These are phyloP conservation scores for Phaffia tasmanica DNA, from an alignment of 768 basidiomycete species.

Conservation along the genomic window DNA sequence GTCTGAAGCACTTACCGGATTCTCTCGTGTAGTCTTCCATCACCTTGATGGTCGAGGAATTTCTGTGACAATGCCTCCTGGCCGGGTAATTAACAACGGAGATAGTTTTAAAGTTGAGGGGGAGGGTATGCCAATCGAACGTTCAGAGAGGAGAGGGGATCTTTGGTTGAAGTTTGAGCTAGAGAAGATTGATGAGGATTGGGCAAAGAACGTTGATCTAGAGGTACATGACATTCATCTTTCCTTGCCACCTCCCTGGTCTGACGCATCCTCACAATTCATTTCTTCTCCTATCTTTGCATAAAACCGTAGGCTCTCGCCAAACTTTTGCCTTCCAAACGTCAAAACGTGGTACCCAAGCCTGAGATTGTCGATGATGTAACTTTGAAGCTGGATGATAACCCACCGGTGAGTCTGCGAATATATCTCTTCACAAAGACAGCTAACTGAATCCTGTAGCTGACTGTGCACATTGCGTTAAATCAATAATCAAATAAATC, in stretches of 20 bases:
- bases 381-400: conserved; percentile 45
- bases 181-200: conserved; percentile 51
- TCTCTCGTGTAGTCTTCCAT: conserved; percentile 75
- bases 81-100: conserved; percentile 42
- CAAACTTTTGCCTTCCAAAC: conserved; percentile 63
- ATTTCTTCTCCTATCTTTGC: conserved; percentile 10
- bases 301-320: conserved; percentile 49
- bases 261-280: background rate
- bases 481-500: conserved; percentile 58
- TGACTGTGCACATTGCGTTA: conserved; percentile 69
- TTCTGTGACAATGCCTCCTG: conserved; percentile 58
- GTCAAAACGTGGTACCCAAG: conserved; percentile 57
- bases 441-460: conserved; percentile 49
- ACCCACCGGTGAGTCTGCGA: conserved; percentile 11
- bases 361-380: conserved; percentile 62
- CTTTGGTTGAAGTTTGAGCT: conserved; percentile 70
- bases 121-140: conserved; percentile 70
- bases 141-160: conserved; percentile 58
- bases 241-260: background rate
- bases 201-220: conserved; percentile 56
- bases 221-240: conserved; percentile 23
- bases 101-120: conserved; percentile 54
- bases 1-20: conserved; percentile 90
- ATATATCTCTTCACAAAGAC: conserved; percentile 41
- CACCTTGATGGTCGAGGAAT: conserved; percentile 93